Conservation (phyloP, 208 protist genomes). For the Trypanosoma vivax region DNA sequence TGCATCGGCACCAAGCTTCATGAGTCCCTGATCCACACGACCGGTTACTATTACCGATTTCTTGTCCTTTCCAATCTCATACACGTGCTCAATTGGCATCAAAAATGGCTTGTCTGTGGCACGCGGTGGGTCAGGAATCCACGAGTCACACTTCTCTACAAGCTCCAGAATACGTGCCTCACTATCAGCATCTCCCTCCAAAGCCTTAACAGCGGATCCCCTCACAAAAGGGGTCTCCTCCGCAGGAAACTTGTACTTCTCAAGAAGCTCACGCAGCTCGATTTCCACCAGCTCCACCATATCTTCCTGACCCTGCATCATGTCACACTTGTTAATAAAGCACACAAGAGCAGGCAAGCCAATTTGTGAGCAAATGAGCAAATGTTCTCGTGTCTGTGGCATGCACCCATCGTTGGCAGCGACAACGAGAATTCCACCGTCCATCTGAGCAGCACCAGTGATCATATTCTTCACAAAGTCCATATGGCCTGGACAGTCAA, state of each 20-base stretch:
- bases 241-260: slow-evolving; percentile 91
- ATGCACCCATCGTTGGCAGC: slow-evolving; percentile 94
- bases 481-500: slow-evolving; percentile 99
- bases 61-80: slow-evolving; percentile 88
- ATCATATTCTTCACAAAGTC: slow-evolving; percentile 99
- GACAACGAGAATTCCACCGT: slow-evolving; percentile 90
- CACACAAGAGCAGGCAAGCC: slow-evolving; percentile 95
- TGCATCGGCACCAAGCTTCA: slow-evolving; percentile 95
- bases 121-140: slow-evolving; percentile 91
- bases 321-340: slow-evolving; percentile 98
- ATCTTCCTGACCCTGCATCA: slow-evolving; percentile 90
- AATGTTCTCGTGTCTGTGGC: slow-evolving; percentile 99
- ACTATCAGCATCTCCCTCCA: slow-evolving; percentile 92
- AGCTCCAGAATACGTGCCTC: slow-evolving; percentile 92
- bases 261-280: slow-evolving; percentile 95
- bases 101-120: slow-evolving; percentile 96
- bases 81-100: slow-evolving; percentile 96
- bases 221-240: slow-evolving; percentile 84
- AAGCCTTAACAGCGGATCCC: slow-evolving; percentile 95
- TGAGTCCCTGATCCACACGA: slow-evolving; percentile 88
- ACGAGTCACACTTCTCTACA: slow-evolving; percentile 90
- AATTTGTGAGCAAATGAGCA: slow-evolving; percentile 97
- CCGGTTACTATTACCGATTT: slow-evolving; percentile 96
- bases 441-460: slow-evolving; percentile 97
- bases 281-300: slow-evolving; percentile 95